Evolutionary conservation across 768 basidiomycete genomes (phyloP).

Genomic region (Aureoboletus auriporus): DNA sequence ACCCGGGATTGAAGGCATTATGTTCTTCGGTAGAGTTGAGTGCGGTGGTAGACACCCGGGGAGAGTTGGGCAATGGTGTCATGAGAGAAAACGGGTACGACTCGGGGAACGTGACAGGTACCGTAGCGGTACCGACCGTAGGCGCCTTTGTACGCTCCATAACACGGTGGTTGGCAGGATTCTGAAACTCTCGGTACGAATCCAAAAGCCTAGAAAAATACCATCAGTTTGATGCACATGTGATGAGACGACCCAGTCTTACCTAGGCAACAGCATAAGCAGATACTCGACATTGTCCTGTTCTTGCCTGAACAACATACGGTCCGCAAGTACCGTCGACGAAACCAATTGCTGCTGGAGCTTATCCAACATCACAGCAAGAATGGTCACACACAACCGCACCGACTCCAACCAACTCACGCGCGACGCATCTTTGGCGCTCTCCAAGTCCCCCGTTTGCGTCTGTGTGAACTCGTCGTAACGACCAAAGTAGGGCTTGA

Average conservation of each 20-base stretch:
- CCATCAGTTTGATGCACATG: constrained; percentile 1
- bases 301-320: constrained; percentile 64
- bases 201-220: constrained; percentile 62
- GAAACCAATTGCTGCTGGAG: constrained; percentile 76
- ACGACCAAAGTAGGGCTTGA: constrained; percentile 90
- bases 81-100: constrained; percentile 90
- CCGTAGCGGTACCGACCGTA: constrained; percentile 50
- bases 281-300: constrained; percentile 91
- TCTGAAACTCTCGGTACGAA: constrained; percentile 82
- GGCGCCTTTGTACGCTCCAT: constrained; percentile 65
- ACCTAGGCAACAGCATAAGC: constrained; percentile 81
- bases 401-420: constrained; percentile 88
- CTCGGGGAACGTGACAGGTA: constrained; percentile 87
- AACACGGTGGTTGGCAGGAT: constrained; percentile 56
- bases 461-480: constrained; percentile 79
- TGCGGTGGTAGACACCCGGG: constrained; percentile 39
- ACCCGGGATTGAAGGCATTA: constrained; percentile 61
- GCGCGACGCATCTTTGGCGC: constrained; percentile 64
- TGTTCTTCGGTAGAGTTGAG: constrained; percentile 43
- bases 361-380: constrained; percentile 88
- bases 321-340: constrained; percentile 58
- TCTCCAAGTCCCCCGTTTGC: constrained; percentile 62
- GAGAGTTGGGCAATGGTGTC: constrained; percentile 56
- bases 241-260: constrained; percentile 15
- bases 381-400: constrained; percentile 84